Conservation (phyloP, 2,329 filamentous ascomycete genomes). For the Botrytis paeoniae region DNA sequence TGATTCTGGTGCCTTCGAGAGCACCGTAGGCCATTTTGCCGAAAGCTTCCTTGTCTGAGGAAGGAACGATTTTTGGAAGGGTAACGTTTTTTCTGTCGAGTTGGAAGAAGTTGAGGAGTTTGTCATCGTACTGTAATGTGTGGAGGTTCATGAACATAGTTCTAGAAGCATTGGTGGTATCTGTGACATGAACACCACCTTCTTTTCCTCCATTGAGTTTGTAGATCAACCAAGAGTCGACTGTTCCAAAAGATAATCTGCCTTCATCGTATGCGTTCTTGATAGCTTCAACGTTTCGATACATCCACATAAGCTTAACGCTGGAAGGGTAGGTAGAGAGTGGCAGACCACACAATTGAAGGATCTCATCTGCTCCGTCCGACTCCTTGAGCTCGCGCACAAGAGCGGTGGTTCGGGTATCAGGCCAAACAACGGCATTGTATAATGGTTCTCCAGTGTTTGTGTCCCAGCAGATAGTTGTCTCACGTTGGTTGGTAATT, state of each 20-base stretch:
- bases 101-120: slow-evolving; percentile 71
- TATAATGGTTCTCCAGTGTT: slow-evolving; percentile 73
- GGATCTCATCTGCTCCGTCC: slow-evolving; percentile 64
- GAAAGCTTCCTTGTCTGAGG: slow-evolving; percentile 70
- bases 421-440: slow-evolving; percentile 83
- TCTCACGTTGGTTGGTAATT: slow-evolving; percentile 65
- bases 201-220: slow-evolving; percentile 70
- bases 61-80: slow-evolving; percentile 71
- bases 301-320: slow-evolving; percentile 74
- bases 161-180: slow-evolving; percentile 77
- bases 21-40: slow-evolving; percentile 63
- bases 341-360: slow-evolving; percentile 68
- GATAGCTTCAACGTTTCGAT: slow-evolving; percentile 65
- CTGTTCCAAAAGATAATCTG: slow-evolving; percentile 72
- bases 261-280: slow-evolving; percentile 69
- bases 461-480: slow-evolving; percentile 75
- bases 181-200: slow-evolving; percentile 68
- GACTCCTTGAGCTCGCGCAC: slow-evolving; percentile 69
- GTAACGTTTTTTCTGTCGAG: slow-evolving; percentile 66
- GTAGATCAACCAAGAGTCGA: slow-evolving; percentile 78
- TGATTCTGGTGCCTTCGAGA: slow-evolving; percentile 67
- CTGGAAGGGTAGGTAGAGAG: slow-evolving; percentile 80
- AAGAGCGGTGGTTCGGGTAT: slow-evolving; percentile 70
- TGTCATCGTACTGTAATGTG: slow-evolving; percentile 70
- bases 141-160: slow-evolving; percentile 87